Base-by-base conservation (phyloP, 306 rosid species). In the Urtica urens region DNA sequence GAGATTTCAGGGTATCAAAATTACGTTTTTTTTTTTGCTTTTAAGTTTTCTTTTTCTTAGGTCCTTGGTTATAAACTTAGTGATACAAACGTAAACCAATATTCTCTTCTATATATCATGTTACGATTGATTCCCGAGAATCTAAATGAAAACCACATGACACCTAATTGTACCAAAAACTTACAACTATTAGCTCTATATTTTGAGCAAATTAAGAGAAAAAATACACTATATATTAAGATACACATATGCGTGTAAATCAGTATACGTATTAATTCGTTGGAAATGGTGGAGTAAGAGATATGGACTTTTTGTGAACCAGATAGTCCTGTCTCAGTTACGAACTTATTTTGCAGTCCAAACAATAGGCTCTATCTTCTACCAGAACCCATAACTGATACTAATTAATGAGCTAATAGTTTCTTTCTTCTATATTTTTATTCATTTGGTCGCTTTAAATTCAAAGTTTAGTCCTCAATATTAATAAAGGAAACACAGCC, bases 311-410 rank as follows among this genome's bases (percentile, higher is more conserved):
- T 35, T 39, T n/a, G 4, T 16, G 10, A 39, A 49, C 20, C 41
- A 49, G 55, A 49, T 49, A 49, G 5, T n/a, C 11, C 37, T 44
- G 51, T 31, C 49, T 38, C 10, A 13, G 31, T n/a, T 44, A 21
- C 23, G 4, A 30, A 12, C 63, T 23, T 56, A 27, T 43, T 43
- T n/a, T 10, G 10, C 4, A 28, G 40, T 3, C n/a, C 40, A 57
- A 15, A 49, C 54, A 34, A 25, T 18, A 38, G 46, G 46, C 14
- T 44, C 22, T 29, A n/a, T 13, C 26, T 11, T 13, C 55, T 19
- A 25, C 29, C 6, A 46, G 18, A 46, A 10, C 30, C 15, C 11
- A 39, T 39, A 39, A n/a, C 5, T 14, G n/a, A 2, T 3, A 7
- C 17, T 12, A 6, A n/a, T 3, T 18, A n/a, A 7, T 16, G 19